Percentiles rank a stretch among this genome's conserved stretches.
phyloP scores from a whole-genome alignment of 148 eudicot species.

The Hydrangea macrophylla region DNA sequence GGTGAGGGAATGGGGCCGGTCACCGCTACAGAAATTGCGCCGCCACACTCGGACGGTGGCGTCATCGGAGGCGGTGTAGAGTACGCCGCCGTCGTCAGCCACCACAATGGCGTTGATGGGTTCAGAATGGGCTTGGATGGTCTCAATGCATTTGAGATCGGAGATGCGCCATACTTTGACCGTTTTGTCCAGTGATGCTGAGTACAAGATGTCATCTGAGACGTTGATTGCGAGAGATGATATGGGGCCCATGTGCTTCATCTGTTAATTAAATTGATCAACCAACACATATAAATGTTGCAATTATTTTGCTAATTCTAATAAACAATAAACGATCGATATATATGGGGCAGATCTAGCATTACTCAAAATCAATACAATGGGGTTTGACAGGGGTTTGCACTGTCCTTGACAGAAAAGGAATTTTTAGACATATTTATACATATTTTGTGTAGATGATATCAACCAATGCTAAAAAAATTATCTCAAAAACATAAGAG shows the following conservation, averaged over 20 bases:
- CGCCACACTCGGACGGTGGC: slow-evolving; percentile 43
- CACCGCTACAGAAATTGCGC: slow-evolving; percentile 31
- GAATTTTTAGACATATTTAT: no score
- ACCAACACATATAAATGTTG: no score
- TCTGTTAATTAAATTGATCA: no score
- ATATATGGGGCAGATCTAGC: no score
- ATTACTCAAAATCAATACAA: no score
- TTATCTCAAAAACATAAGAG: no score
- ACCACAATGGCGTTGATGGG: slow-evolving; percentile 36
- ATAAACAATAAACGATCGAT: no score
- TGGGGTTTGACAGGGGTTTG: no score
- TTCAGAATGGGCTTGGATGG: slow-evolving; percentile 40
- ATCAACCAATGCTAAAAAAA: no score
- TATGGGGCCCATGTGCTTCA: slow-evolving; percentile 38
- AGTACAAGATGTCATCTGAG: slow-evolving; percentile 38
- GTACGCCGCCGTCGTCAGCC: slow-evolving; percentile 37
- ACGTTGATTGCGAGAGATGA: slow-evolving; percentile 37
- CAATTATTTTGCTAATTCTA: no score
- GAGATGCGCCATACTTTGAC: slow-evolving; percentile 45
- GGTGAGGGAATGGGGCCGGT: slow-evolving; percentile 40
- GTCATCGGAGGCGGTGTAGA: slow-evolving; percentile 47
- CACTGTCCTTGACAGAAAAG: no score
- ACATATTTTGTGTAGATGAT: no score
- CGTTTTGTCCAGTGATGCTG: slow-evolving; percentile 36
- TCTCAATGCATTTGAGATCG: slow-evolving; percentile 43